A percentile compares a stretch with the other conserved stretches of the same genome.
These are phyloP conservation scores for Apiospora phragmitis DNA, from an alignment of 2,329 filamentous ascomycete genomes.

Conservation along the genomic window DNA sequence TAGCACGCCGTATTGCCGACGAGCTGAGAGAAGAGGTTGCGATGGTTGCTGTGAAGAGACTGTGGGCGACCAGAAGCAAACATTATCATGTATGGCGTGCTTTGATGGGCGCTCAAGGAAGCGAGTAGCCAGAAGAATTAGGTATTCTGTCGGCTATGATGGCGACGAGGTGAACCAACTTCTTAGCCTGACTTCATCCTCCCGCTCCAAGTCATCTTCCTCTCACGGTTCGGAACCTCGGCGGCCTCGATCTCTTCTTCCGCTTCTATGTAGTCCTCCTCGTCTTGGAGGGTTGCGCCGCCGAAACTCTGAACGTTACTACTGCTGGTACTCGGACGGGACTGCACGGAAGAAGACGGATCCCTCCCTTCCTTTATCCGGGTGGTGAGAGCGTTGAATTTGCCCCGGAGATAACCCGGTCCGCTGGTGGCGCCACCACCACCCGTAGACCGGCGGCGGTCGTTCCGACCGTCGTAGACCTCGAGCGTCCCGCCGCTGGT, in stretches of 20 bases:
- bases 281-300: neutral
- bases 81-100: neutral
- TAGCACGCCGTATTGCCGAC: neutral
- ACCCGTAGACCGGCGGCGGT: slow-evolving; percentile 26
- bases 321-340: neutral
- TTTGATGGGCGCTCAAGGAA: neutral
- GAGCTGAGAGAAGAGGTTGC: neutral
- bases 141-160: neutral
- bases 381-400: slow-evolving; percentile 31
- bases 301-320: neutral
- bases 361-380: slow-evolving; percentile 24
- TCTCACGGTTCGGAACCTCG: neutral
- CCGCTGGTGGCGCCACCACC: slow-evolving; percentile 17
- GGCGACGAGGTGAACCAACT: neutral
- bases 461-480: neutral
- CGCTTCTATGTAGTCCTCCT: neutral
- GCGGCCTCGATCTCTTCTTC: neutral
- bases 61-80: neutral
- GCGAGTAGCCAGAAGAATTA: neutral
- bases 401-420: slow-evolving; percentile 36
- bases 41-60: neutral
- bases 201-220: slow-evolving; percentile 5
- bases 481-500: slow-evolving; percentile 20
- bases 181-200: neutral
- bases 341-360: neutral